A percentile compares a stretch with the other conserved stretches of the same genome.
These are phyloP conservation scores for Micractinium sp. DNA, from an alignment of 139 green algal genomes.

Conservation along the genomic window DNA sequence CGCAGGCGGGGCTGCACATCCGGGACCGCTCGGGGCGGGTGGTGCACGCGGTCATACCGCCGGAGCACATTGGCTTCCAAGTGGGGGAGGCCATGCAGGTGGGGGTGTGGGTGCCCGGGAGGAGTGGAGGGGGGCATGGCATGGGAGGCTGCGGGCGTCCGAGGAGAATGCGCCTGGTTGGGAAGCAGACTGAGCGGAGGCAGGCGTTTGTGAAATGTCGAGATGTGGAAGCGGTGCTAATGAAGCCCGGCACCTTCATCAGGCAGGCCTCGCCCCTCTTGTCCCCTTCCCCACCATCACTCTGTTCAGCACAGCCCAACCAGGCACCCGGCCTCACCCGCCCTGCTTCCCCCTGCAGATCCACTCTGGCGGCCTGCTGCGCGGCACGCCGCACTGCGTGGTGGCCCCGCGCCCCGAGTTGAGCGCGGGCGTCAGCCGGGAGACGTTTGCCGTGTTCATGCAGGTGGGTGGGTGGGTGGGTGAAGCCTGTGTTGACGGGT, in stretches of 20 bases:
- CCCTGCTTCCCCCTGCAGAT: conserved; percentile 44
- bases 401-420: conserved; percentile 40
- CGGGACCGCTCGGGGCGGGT: conserved; percentile 7
- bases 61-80: conserved; percentile 76
- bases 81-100: conserved; percentile 71
- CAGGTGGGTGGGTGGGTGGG: conserved; percentile 52
- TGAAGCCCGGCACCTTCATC: not conserved
- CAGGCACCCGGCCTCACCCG: not conserved
- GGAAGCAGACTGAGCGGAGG: not conserved
- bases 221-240: not conserved
- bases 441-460: conserved; percentile 89
- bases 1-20: conserved; percentile 68
- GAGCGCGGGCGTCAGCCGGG: conserved; percentile 51
- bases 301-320: not conserved
- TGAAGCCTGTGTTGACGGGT: not conserved
- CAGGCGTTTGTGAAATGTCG: not conserved
- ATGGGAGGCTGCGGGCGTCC: not conserved
- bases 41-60: conserved; percentile 48
- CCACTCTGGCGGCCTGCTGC: conserved; percentile 70
- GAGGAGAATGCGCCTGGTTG: not conserved
- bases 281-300: conserved; percentile 9
- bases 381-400: conserved; percentile 82
- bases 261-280: not conserved
- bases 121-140: not conserved
- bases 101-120: not conserved